phyloP scores from a whole-genome alignment of 495 filamentous ascomycete genomes.

The Hypoxylon crocopeplum region DNA sequence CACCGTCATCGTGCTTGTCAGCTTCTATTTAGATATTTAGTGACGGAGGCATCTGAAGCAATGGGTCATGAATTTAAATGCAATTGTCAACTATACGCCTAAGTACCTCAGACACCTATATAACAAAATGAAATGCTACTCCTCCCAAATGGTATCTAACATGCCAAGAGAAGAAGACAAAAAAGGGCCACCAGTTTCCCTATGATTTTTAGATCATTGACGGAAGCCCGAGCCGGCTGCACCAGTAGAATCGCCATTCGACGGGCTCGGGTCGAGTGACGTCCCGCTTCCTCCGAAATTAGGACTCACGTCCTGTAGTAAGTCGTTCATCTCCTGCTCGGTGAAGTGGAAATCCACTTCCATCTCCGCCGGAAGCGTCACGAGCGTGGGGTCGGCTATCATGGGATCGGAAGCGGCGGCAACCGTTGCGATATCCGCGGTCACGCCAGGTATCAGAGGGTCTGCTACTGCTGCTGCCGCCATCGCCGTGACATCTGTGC shows the following conservation, averaged over 20 bases:
- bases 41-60: no score
- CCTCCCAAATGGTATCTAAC: slow-evolving; percentile 40
- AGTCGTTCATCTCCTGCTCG: slow-evolving; percentile 47
- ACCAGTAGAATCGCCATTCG: not conserved
- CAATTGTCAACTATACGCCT: no score
- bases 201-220: slow-evolving; percentile 4
- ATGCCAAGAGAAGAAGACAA: slow-evolving; percentile 12
- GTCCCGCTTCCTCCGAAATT: slow-evolving; percentile 13
- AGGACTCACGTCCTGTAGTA: slow-evolving; percentile 44
- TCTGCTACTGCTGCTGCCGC: not conserved
- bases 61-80: no score
- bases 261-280: slow-evolving; percentile 3
- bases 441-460: slow-evolving; percentile 10
- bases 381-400: slow-evolving; percentile 10
- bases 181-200: not conserved
- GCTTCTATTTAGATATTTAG: no score
- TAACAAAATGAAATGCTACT: slow-evolving; percentile 41
- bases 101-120: no score
- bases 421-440: slow-evolving; percentile 18
- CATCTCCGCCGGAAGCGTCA: slow-evolving; percentile 20
- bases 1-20: no score
- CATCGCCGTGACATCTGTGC: not conserved
- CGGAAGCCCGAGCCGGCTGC: slow-evolving; percentile 2
- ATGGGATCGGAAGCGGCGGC: not conserved
- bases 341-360: slow-evolving; percentile 41